phyloP scores from a whole-genome alignment of 805 yeast genomes.

The Metschnikowia koreensis region DNA sequence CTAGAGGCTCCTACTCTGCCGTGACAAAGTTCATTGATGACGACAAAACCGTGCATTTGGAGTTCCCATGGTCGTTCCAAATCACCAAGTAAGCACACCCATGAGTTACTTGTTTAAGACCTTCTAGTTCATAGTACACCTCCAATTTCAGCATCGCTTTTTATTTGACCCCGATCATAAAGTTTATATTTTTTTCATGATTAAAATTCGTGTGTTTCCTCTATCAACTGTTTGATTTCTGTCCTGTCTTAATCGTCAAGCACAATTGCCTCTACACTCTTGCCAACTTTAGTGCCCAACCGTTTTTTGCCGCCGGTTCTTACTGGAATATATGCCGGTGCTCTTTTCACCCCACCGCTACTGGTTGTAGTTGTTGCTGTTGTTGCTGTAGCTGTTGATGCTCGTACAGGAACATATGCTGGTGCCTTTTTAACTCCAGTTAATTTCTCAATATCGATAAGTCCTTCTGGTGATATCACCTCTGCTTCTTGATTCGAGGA shows the following conservation, averaged over 20 bases:
- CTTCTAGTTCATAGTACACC: background rate
- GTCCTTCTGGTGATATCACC: no score
- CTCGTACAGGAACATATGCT: slow-evolving; percentile 6
- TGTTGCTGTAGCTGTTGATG: background rate
- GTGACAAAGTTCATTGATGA: slow-evolving; percentile 83
- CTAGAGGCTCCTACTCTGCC: slow-evolving; percentile 83
- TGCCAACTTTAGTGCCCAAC: slow-evolving; percentile 11
- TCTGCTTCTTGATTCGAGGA: no score
- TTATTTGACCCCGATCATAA: no score
- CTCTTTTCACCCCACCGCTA: slow-evolving; percentile 16
- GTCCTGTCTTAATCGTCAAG: background rate
- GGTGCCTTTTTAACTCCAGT: slow-evolving; percentile 5
- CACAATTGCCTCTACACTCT: background rate
- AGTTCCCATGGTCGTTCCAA: slow-evolving; percentile 82
- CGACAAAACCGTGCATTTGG: slow-evolving; percentile 70
- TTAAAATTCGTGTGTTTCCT: no score
- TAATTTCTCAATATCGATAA: background rate
- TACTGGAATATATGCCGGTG: slow-evolving; percentile 36
- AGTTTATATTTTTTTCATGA: no score
- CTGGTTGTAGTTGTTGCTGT: background rate
- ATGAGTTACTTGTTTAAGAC: no score
- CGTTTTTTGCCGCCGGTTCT: slow-evolving; percentile 19
- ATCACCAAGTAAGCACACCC: slow-evolving; percentile 54
- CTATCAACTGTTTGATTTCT: no score
- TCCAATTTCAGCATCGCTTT: background rate